Evolutionary conservation across 345 rosid species (phyloP), one percentile per base, ranked within the genome.

Genomic region (Citrus glauca): DNA sequence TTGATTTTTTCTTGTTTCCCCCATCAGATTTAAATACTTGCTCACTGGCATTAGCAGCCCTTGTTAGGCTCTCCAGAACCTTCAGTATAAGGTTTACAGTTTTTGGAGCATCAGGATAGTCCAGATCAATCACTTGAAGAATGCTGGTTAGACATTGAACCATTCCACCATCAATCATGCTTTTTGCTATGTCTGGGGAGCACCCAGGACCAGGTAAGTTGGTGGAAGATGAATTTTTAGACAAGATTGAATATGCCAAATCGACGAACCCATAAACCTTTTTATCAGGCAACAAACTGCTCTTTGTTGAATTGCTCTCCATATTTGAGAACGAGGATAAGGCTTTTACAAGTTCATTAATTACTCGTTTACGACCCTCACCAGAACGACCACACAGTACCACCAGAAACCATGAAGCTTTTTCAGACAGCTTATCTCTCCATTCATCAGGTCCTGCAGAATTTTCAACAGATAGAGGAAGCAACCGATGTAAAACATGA

Each of bases 71-170:
- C 81, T 95, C 99, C 75, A 95, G 84, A 74, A 93, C 90, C 87
- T 93, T 95, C 28, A 95, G 88, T 32, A 95, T 85, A 86, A 95
- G 93, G 80, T 89, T 92, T 59, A 92, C 96, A 85, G 88, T 85
- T 80, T 92, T 95, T 11, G 98, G 93, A 82, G 99, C 93, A 85
- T 95, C 94, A 71, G 98, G 98, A 89, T 95, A 98, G 81, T 95
- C 99, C 72, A 95, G 86, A 86, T 95, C 99, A 74, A 95, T 85
- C 78, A 87, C 97, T 76, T 90, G 89, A 82, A 95, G 93, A 87
- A 95, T 88, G 83, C 85, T 85, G 45, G 96, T 92, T 61, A 95
- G 77, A 83, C 90, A 92, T 78, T 81, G 92, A 62, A 91, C 93
- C 88, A 92, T 89, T 69, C 98, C 93, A 56, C 96, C 97, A 78